Conservation (phyloP, 2,329 filamentous ascomycete species). For the Corinectria fuckeliana region DNA sequence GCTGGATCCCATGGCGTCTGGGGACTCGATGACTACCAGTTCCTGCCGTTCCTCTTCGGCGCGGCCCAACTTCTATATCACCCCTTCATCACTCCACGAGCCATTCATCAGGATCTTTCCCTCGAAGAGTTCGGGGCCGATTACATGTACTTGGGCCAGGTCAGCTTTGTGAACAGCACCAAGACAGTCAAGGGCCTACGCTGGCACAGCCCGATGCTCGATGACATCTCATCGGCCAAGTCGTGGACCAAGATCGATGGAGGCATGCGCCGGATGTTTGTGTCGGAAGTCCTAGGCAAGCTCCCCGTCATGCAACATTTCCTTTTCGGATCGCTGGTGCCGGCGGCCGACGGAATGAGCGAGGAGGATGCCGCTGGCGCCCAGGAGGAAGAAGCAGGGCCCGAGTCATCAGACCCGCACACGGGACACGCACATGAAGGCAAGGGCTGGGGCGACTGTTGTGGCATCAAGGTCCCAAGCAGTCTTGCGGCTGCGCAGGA, state of each 20-base stretch:
- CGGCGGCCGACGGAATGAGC: slow-evolving; percentile 83
- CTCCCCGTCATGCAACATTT: slow-evolving; percentile 99
- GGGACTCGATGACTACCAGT: slow-evolving; percentile 97
- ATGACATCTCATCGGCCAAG: slow-evolving; percentile 92
- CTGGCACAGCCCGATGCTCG: slow-evolving; percentile 98
- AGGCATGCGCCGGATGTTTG: slow-evolving; percentile 97
- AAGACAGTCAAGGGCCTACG: slow-evolving; percentile 94
- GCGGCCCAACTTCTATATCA: slow-evolving; percentile 89
- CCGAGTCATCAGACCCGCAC: slow-evolving; percentile 68
- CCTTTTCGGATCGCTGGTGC: slow-evolving; percentile 85
- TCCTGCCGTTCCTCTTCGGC: slow-evolving; percentile 93
- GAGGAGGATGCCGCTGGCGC: slow-evolving; percentile 60
- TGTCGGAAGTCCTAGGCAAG: slow-evolving; percentile 90
- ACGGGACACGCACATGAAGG: slow-evolving; percentile 68
- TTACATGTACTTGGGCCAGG: slow-evolving; percentile 91
- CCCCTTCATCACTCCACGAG: slow-evolving; percentile 76
- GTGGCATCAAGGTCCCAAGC: slow-evolving; percentile 96
- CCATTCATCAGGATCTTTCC: slow-evolving; percentile 86
- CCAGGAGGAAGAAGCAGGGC: slow-evolving; percentile 57
- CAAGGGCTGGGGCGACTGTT: slow-evolving; percentile 91
- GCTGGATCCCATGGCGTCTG: slow-evolving; percentile 97
- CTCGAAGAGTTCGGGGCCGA: slow-evolving; percentile 86
- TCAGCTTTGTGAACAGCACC: slow-evolving; percentile 92
- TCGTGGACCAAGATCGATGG: slow-evolving; percentile 91
- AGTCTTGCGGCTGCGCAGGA: slow-evolving; percentile 90